Conservation (phyloP, 176 grass and related monocot species). For the Carex parvula region DNA sequence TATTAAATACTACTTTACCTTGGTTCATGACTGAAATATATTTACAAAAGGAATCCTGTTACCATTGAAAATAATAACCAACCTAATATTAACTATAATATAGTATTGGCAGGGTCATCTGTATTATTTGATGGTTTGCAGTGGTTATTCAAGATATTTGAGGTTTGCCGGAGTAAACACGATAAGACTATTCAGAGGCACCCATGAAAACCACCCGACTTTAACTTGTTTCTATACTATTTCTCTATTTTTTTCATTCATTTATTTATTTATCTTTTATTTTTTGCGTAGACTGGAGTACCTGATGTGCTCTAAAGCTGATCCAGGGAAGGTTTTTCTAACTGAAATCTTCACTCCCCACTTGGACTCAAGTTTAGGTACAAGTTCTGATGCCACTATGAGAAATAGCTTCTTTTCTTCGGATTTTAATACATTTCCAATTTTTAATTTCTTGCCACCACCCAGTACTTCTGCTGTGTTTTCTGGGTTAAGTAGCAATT, state of each 20-base stretch:
- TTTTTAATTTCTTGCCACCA: conserved; percentile 51
- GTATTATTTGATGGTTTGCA: neutral
- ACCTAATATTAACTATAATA: neutral
- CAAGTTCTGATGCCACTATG: conserved; percentile 74
- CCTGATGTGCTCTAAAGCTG: conserved; percentile 82
- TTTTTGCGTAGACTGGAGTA: conserved; percentile 6
- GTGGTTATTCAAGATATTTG: neutral
- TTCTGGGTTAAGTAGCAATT: conserved; percentile 50
- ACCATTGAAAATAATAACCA: neutral
- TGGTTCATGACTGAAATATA: neutral
- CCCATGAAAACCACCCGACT: neutral
- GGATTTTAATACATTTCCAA: conserved; percentile 58
- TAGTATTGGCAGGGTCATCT: neutral
- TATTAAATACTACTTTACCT: neutral
- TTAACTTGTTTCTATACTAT: neutral
- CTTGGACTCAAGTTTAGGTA: conserved; percentile 77
- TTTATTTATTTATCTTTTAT: neutral
- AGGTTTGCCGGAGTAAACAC: conserved; percentile 1
- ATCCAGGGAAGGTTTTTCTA: conserved; percentile 70
- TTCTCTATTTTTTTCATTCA: neutral
- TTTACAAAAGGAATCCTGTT: neutral
- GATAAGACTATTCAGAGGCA: neutral
- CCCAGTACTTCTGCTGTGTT: conserved; percentile 22
- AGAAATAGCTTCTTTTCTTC: conserved; percentile 48
- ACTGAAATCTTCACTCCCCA: conserved; percentile 75